Evolutionary conservation across 1,284 basidiomycete species (phyloP), one percentile per base, ranked within the genome.

Genomic region (Cutaneotrichosporon mucoides): DNA sequence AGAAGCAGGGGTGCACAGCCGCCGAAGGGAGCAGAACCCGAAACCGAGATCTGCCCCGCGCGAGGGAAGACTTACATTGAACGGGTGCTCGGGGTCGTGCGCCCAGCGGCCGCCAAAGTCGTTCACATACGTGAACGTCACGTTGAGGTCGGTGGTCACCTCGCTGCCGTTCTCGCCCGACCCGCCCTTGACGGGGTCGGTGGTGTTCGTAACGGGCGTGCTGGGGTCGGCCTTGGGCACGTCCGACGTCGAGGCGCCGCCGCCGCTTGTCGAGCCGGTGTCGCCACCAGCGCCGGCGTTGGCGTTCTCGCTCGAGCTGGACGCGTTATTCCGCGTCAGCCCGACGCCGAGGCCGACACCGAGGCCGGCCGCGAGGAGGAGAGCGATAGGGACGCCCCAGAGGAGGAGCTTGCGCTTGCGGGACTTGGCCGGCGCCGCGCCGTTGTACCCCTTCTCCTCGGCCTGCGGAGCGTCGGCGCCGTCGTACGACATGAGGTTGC

Each of bases 81-180:
- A 75, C 0, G 93, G 92, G 73, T 90, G 84, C 44, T 84, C 81
- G 10, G 85, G 82, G 69, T 93, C 85, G 63, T 80, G 81, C 44
- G 81, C 80, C 82, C 89, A 93, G 67, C 76, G 80, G 2, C 89
- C 89, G 51, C 89, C 90, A 72, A 89, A 89, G n/a, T 81, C 70
- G 77, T 93, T 93, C 47, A 67, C 74, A 73, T 92, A 93, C 0
- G 80, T 84, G 73, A 83, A 83, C 6, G 80, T 84, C 7, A 86
- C 88, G 72, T 89, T 85, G 24, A 84, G 82, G 58, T 90, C 89
- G 38, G 73, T 76, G 10, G 72, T 75, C 10, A 73, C 66, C 5
- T 62, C 65, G 5, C 66, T 67, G 3, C 72, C 70, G 47, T 66
- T 62, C 5, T 57, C 66, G 8, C 73, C 73, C 2, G 56, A 57